Conservation (phyloP, 305 asterid species). For the Fraxinus angustifolia region DNA sequence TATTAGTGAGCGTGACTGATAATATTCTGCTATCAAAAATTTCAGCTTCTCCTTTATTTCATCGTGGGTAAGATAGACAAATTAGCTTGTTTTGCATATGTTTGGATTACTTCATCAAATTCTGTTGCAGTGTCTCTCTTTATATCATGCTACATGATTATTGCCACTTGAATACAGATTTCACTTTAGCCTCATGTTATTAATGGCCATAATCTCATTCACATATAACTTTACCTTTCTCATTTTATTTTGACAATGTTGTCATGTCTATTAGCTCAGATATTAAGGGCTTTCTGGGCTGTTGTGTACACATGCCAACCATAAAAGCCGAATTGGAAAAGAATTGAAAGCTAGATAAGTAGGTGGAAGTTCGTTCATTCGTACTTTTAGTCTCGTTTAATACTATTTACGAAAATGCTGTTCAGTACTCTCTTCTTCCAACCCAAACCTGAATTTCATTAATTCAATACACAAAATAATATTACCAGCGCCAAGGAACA, state of each 20-base stretch:
- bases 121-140: background rate
- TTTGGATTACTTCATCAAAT: background rate
- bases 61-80: background rate
- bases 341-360: background rate
- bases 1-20: slow-evolving; percentile 93
- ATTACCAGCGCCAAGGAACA: background rate
- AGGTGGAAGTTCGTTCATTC: background rate
- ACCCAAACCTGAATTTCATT: background rate
- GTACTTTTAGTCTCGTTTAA: background rate
- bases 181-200: background rate
- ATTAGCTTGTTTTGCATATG: background rate
- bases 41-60: background rate
- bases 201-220: background rate
- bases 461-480: background rate
- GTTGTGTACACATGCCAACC: background rate
- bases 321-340: background rate
- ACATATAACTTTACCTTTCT: background rate
- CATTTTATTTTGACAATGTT: background rate
- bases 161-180: background rate
- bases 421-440: background rate
- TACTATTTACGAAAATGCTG: background rate
- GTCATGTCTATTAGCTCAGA: background rate
- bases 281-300: background rate
- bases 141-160: background rate
- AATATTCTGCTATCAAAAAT: background rate